Conservation (phyloP, 192 early-diverging fungal species). For the Umbelopsis sp. region DNA sequence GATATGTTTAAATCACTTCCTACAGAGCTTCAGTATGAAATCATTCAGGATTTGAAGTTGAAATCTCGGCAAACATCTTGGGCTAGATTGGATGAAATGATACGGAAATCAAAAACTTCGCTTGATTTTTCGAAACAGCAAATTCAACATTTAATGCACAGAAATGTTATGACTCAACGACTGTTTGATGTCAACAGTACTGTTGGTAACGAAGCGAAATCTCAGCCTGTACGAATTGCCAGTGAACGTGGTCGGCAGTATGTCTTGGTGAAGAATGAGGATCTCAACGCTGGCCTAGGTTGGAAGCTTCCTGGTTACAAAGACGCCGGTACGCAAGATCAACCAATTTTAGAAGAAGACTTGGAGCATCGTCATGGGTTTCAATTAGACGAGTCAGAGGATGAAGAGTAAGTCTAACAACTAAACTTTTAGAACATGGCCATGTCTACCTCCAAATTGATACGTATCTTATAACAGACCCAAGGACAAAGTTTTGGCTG, state of each 20-base stretch:
- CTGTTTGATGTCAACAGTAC: slow-evolving; percentile 50
- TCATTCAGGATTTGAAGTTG: slow-evolving; percentile 86
- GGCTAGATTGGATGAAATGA: slow-evolving; percentile 73
- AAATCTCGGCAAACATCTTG: slow-evolving; percentile 80
- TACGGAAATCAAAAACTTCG: slow-evolving; percentile 63
- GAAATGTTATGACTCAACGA: slow-evolving; percentile 87
- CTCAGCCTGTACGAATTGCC: slow-evolving; percentile 68
- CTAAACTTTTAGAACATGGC: no score
- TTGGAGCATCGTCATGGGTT: slow-evolving; percentile 34
- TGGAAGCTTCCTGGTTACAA: slow-evolving; percentile 62
- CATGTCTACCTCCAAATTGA: neutral
- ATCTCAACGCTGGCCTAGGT: slow-evolving; percentile 56
- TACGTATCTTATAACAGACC: neutral
- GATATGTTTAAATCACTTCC: slow-evolving; percentile 74
- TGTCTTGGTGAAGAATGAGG: slow-evolving; percentile 84
- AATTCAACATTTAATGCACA: slow-evolving; percentile 78
- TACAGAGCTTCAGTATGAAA: slow-evolving; percentile 88
- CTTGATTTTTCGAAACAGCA: slow-evolving; percentile 92
- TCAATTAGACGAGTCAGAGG: slow-evolving; percentile 30
- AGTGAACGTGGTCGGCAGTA: slow-evolving; percentile 83
- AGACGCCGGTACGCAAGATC: slow-evolving; percentile 36
- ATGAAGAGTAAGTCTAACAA: neutral
- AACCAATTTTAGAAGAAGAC: slow-evolving; percentile 36
- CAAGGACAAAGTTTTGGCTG: slow-evolving; percentile 17
- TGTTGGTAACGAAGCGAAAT: slow-evolving; percentile 28